Evolutionary conservation across 2,329 filamentous ascomycete species (phyloP).

Genomic region (Didymella keratinophila): DNA sequence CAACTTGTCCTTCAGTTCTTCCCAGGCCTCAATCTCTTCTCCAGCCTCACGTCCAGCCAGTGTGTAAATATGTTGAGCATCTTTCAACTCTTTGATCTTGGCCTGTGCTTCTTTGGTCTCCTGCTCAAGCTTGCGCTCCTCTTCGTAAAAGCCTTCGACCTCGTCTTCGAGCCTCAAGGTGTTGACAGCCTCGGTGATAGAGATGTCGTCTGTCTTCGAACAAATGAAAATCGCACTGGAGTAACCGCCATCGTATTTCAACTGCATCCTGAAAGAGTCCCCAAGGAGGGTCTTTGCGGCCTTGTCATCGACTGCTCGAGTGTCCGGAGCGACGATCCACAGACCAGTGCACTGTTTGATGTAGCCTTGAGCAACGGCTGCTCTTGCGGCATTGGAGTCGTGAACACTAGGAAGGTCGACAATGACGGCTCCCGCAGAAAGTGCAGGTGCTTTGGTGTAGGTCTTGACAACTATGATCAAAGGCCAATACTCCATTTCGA

Average conservation of each 20-base stretch:
- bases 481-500: slow-evolving; percentile 57
- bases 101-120: slow-evolving; percentile 29
- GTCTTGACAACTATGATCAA: slow-evolving; percentile 64
- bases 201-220: slow-evolving; percentile 69
- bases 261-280: slow-evolving; percentile 64
- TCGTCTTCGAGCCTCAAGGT: slow-evolving; percentile 49
- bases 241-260: slow-evolving; percentile 66
- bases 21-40: slow-evolving; percentile 57
- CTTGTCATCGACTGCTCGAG: slow-evolving; percentile 67
- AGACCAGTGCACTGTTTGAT: slow-evolving; percentile 67
- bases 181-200: slow-evolving; percentile 54
- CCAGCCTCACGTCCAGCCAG: slow-evolving; percentile 49
- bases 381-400: slow-evolving; percentile 67
- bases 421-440: slow-evolving; percentile 63
- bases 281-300: slow-evolving; percentile 65
- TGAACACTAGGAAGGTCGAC: slow-evolving; percentile 68
- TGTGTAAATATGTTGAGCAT: slow-evolving; percentile 47
- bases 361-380: slow-evolving; percentile 65
- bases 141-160: slow-evolving; percentile 39
- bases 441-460: slow-evolving; percentile 58
- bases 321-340: slow-evolving; percentile 71
- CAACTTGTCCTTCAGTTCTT: slow-evolving; percentile 50
- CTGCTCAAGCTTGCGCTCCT: slow-evolving; percentile 26
- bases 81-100: slow-evolving; percentile 39
- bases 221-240: slow-evolving; percentile 67